Conservation (phyloP, 2,329 filamentous ascomycete species). For the Talaromyces sp. region DNA sequence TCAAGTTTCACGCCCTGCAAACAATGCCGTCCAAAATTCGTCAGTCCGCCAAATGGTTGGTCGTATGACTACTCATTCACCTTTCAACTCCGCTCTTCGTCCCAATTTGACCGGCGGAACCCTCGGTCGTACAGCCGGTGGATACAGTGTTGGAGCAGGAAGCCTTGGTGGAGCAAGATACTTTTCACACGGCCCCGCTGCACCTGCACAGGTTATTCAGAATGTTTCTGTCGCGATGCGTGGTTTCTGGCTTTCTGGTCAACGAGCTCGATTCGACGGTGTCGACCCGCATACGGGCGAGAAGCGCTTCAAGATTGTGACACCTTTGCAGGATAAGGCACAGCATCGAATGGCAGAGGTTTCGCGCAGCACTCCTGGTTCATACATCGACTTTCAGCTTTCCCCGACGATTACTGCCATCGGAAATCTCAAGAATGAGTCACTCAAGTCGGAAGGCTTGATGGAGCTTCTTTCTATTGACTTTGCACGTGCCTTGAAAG, state of each 20-base stretch:
- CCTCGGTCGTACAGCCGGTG: conserved; percentile 78
- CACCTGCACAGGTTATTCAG: conserved; percentile 85
- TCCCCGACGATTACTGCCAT: conserved; percentile 89
- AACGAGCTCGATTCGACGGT: conserved; percentile 85
- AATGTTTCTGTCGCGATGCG: conserved; percentile 93
- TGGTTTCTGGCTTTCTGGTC: conserved; percentile 86
- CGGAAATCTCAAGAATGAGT: conserved; percentile 56
- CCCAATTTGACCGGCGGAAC: conserved; percentile 90
- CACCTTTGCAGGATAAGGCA: conserved; percentile 69
- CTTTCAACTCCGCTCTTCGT: conserved; percentile 83
- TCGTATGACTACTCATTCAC: conserved; percentile 70
- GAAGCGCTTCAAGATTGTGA: conserved; percentile 76
- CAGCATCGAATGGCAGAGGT: conserved; percentile 64
- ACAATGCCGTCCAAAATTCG: conserved; percentile 54
- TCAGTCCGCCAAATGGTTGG: conserved; percentile 56
- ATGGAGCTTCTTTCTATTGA: conserved; percentile 82
- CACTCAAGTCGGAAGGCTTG: conserved; percentile 78
- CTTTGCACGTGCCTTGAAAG: conserved; percentile 82
- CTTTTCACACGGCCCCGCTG: conserved; percentile 84
- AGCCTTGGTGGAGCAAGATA: conserved; percentile 72
- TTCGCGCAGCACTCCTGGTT: conserved; percentile 60
- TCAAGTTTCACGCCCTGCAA: conserved; percentile 48
- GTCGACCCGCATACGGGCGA: conserved; percentile 66
- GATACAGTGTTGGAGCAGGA: conserved; percentile 74
- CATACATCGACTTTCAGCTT: conserved; percentile 83